Conservation (phyloP, 108 stramenopile species). For the Cyclotella baltica region DNA sequence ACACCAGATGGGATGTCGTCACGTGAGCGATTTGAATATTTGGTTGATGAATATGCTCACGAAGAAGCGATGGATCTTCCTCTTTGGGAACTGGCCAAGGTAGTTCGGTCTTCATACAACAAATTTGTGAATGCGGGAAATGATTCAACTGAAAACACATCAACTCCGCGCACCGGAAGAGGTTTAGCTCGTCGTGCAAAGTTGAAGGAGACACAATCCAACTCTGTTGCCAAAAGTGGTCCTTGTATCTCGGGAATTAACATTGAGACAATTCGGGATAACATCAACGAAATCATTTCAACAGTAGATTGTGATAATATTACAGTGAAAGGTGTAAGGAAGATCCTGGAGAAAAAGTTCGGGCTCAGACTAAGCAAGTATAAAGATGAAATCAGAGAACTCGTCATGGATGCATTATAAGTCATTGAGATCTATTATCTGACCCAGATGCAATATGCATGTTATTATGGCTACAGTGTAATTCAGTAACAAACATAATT, state of each 20-base stretch:
- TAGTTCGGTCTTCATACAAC: constrained; percentile 15
- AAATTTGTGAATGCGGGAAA: not conserved
- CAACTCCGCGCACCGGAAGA: not conserved
- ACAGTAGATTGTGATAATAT: not conserved
- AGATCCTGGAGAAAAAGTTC: not conserved
- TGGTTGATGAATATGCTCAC: not conserved
- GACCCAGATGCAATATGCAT: too few species aligned
- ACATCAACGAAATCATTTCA: constrained; percentile 12
- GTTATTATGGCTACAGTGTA: too few species aligned
- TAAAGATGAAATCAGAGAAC: not conserved
- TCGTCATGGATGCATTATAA: not conserved
- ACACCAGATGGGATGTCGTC: not conserved
- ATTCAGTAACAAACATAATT: too few species aligned
- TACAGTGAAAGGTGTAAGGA: not conserved
- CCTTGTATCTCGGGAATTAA: not conserved
- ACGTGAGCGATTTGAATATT: constrained; percentile 3
- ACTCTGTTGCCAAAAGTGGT: not conserved
- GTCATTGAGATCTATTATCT: too few species aligned
- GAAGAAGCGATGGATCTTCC: not conserved
- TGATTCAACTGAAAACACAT: not conserved
- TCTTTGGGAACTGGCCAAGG: not conserved
- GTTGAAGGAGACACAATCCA: not conserved
- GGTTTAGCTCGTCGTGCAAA: not conserved
- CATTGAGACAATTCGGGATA: not conserved
- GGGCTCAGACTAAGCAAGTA: not conserved